These are phyloP conservation scores for Craterostigma plantagineum DNA, from an alignment of 257 asterid species.

Conservation along the genomic window DNA sequence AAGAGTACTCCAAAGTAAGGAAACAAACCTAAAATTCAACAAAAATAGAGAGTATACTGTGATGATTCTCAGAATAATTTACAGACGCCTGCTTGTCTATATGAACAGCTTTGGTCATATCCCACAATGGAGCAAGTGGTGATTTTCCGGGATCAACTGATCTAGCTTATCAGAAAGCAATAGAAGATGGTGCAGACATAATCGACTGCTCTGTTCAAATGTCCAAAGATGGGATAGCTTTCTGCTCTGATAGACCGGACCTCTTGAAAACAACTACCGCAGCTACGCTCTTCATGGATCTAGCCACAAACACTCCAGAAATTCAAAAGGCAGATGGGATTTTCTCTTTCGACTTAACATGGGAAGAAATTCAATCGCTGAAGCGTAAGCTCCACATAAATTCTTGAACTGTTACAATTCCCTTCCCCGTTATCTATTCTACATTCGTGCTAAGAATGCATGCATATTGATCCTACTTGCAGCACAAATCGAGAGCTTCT, in stretches of 20 bases:
- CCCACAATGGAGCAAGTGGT: conserved; percentile 89
- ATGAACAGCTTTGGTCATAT: conserved; percentile 37
- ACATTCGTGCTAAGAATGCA: not conserved
- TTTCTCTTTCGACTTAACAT: conserved; percentile 68
- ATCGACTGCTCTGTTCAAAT: conserved; percentile 84
- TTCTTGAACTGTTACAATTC: not conserved
- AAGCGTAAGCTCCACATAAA: conserved; percentile 26
- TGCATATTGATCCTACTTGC: conserved; percentile 5
- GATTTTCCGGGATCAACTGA: conserved; percentile 73
- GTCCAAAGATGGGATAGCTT: conserved; percentile 69
- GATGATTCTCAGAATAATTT: not conserved
- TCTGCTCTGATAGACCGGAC: conserved; percentile 68
- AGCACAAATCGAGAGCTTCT: conserved; percentile 47
- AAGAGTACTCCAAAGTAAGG: conserved; percentile 32
- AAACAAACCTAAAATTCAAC: not conserved
- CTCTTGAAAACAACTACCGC: conserved; percentile 68
- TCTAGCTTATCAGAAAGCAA: conserved; percentile 81
- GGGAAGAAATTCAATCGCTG: conserved; percentile 60
- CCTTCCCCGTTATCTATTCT: not conserved
- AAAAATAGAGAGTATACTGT: not conserved
- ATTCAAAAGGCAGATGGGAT: conserved; percentile 47
- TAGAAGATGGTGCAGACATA: conserved; percentile 69
- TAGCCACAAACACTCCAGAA: conserved; percentile 25
- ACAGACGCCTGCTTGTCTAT: too few species aligned
- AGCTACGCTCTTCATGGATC: conserved; percentile 33